Evolutionary conservation across 768 basidiomycete species (phyloP).

Genomic region (Strobilomyces dryophilus): DNA sequence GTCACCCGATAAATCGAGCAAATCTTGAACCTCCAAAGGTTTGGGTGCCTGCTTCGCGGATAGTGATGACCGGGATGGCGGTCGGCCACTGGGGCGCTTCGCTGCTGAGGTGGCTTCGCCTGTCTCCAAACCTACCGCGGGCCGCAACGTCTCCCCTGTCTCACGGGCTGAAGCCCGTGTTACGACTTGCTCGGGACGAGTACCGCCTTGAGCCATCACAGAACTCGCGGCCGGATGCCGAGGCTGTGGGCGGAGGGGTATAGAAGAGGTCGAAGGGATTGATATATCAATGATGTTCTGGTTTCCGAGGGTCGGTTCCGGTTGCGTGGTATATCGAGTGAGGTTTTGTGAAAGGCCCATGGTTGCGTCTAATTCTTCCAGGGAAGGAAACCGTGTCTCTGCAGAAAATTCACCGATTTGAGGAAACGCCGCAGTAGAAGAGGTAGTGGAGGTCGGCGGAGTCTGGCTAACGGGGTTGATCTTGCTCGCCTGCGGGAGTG

Average conservation of each 20-base stretch:
- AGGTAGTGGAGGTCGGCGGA: constrained; percentile 35
- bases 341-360: constrained; percentile 33
- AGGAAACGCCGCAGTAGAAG: constrained; percentile 30
- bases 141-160: constrained; percentile 9
- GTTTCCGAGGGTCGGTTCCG: constrained; percentile 10
- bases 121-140: constrained; percentile 12
- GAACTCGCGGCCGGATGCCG: constrained; percentile 15
- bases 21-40: constrained; percentile 19
- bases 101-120: constrained; percentile 9
- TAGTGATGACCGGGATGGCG: constrained; percentile 39
- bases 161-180: constrained; percentile 53
- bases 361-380: constrained; percentile 75
- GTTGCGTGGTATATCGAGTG: constrained; percentile 14
- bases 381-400: constrained; percentile 80
- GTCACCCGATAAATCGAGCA: constrained; percentile 16
- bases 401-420: constrained; percentile 43
- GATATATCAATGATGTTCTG: constrained; percentile 22
- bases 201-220: constrained; percentile 32
- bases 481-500: constrained; percentile 10
- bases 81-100: constrained; percentile 20
- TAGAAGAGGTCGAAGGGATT: constrained; percentile 19
- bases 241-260: constrained; percentile 19
- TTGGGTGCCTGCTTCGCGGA: constrained; percentile 51
- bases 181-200: constrained; percentile 54
- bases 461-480: constrained; percentile 14